phyloP scores from a whole-genome alignment of 2,329 filamentous ascomycete species.

The Fusarium neocosmosporiellum region DNA sequence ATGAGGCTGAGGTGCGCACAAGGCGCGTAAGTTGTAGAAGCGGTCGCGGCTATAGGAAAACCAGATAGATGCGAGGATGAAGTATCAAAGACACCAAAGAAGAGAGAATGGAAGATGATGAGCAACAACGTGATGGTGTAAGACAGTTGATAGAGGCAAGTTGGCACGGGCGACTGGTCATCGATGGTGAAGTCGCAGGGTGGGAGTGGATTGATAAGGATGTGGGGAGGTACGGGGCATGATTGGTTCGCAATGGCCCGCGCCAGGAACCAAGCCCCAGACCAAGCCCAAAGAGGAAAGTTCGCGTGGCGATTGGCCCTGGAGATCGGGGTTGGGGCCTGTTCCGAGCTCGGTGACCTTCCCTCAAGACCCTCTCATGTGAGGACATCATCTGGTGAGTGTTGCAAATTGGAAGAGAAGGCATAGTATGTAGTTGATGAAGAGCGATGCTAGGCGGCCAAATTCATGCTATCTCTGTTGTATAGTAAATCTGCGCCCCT shows the following conservation, averaged over 20 bases:
- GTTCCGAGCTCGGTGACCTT: slow-evolving; percentile 3
- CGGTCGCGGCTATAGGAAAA: not conserved
- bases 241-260: slow-evolving; percentile 30
- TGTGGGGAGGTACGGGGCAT: slow-evolving; percentile 15
- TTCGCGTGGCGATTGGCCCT: slow-evolving; percentile 21
- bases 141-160: slow-evolving; percentile 21
- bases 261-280: slow-evolving; percentile 37
- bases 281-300: slow-evolving; percentile 1
- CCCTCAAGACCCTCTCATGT: slow-evolving; percentile 5
- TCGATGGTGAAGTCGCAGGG: slow-evolving; percentile 34
- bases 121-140: slow-evolving; percentile 19
- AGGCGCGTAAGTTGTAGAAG: slow-evolving; percentile 6
- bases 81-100: slow-evolving; percentile 21
- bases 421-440: not conserved
- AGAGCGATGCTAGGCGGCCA: not conserved
- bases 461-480: not conserved
- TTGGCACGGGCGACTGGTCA: slow-evolving; percentile 46
- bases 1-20: slow-evolving; percentile 15
- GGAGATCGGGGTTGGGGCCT: slow-evolving; percentile 12
- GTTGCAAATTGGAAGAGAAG: not conserved
- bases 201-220: slow-evolving; percentile 42
- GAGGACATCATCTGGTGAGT: slow-evolving; percentile 25
- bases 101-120: slow-evolving; percentile 7
- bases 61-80: not conserved
- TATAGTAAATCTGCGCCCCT: not conserved